Conservation (phyloP, 169 alveolate genomes). For the Plasmodium malariae region DNA sequence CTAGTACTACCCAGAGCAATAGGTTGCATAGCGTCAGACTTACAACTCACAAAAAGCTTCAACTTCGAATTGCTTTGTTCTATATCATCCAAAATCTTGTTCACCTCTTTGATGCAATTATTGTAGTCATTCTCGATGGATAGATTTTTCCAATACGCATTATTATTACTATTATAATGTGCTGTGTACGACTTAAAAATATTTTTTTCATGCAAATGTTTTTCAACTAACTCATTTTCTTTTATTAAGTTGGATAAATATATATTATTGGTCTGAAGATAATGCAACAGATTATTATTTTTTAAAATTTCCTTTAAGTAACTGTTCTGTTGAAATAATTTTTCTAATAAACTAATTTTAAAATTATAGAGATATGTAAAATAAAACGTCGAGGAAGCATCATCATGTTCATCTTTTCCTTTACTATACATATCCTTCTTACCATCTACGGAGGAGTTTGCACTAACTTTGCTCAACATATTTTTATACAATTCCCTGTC, state of each 20-base stretch:
- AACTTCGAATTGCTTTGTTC: conserved; percentile 11
- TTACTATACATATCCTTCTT: neutral
- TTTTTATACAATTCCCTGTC: conserved; percentile 17
- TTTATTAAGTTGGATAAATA: conserved; percentile 51
- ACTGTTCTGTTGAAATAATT: conserved; percentile 47
- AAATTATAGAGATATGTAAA: conserved; percentile 33
- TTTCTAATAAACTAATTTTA: conserved; percentile 47
- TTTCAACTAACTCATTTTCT: conserved; percentile 51
- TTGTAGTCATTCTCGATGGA: conserved; percentile 15
- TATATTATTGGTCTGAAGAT: conserved; percentile 17
- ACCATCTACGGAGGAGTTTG: neutral
- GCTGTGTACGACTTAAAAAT: conserved; percentile 11
- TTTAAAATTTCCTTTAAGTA: conserved; percentile 37
- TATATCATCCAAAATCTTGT: conserved; percentile 26
- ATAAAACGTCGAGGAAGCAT: neutral
- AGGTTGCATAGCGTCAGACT: neutral
- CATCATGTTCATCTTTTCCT: neutral
- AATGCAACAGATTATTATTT: conserved; percentile 35
- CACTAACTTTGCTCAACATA: neutral
- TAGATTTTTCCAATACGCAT: neutral
- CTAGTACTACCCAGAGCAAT: neutral
- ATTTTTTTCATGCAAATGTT: conserved; percentile 24
- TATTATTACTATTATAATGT: neutral
- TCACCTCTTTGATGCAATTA: conserved; percentile 31
- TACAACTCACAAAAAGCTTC: conserved; percentile 10